Conservation (phyloP, 345 rosid genomes). For the Eucalyptus brandiana region DNA sequence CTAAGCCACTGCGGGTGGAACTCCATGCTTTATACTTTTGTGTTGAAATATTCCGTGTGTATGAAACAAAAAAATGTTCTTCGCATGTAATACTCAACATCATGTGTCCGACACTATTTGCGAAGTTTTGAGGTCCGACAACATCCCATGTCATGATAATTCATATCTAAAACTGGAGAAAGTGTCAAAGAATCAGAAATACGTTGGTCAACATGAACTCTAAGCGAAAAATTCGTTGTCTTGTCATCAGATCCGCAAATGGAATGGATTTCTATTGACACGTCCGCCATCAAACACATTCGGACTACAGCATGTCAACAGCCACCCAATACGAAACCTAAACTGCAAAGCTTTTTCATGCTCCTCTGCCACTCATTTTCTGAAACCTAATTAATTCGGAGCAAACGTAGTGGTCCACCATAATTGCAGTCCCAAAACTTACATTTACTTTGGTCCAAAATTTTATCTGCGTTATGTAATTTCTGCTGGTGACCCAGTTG, state of each 20-base stretch:
- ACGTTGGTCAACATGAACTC: not conserved
- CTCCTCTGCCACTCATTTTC: not conserved
- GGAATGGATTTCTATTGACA: not conserved
- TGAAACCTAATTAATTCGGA: not conserved
- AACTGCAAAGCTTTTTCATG: too few species aligned
- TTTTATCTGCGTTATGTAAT: not conserved
- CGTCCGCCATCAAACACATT: not conserved
- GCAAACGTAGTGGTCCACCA: not conserved
- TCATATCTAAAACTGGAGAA: not conserved
- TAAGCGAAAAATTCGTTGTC: not conserved
- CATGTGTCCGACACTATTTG: not conserved
- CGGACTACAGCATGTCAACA: not conserved
- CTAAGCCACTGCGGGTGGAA: constrained; percentile 57
- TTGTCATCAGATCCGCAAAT: not conserved
- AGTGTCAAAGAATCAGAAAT: too few species aligned
- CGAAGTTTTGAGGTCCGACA: not conserved
- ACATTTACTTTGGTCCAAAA: not conserved
- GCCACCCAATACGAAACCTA: too few species aligned
- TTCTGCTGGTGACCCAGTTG: not conserved
- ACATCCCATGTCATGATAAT: not conserved
- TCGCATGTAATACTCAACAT: too few species aligned
- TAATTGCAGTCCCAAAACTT: not conserved
- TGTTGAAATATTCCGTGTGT: too few species aligned
- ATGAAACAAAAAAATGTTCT: not conserved
- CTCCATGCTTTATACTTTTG: too few species aligned